These are phyloP conservation scores for Gigaspora rosea DNA, from an alignment of 192 early-diverging fungal genomes.

Conservation along the genomic window DNA sequence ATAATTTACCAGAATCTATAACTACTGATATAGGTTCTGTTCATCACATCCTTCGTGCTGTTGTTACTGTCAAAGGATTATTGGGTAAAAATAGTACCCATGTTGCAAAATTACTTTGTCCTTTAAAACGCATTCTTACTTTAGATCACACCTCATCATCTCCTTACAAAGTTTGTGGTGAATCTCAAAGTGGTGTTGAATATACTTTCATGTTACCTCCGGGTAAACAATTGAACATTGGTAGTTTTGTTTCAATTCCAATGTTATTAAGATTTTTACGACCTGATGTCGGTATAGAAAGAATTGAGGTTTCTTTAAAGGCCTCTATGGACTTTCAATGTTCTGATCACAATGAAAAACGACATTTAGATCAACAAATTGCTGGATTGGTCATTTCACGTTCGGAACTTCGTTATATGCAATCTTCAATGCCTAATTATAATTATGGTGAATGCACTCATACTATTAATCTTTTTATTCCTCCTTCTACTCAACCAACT, in stretches of 20 bases:
- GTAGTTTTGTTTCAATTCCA: conserved; percentile 23
- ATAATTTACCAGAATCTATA: conserved; percentile 24
- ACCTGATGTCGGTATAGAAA: conserved; percentile 17
- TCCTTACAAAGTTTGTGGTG: conserved; percentile 22
- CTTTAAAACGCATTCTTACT: conserved; percentile 1
- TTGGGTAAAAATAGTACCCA: background rate
- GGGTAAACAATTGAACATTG: conserved; percentile 23
- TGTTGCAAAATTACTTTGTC: conserved; percentile 8
- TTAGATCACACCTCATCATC: background rate
- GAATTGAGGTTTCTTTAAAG: conserved; percentile 19
- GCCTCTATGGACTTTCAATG: conserved; percentile 27
- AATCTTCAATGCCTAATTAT: background rate
- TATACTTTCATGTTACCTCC: conserved; percentile 32
- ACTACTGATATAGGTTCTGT: conserved; percentile 12
- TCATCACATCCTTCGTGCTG: background rate
- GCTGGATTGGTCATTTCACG: background rate
- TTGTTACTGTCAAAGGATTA: background rate
- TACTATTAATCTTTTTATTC: conserved; percentile 27
- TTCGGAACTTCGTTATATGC: conserved; percentile 14
- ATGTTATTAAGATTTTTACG: conserved; percentile 14
- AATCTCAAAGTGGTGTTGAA: conserved; percentile 21
- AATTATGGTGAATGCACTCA: conserved; percentile 21
- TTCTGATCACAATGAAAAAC: conserved; percentile 8
- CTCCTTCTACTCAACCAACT: conserved; percentile 13
- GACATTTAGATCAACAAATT: conserved; percentile 1